These are phyloP conservation scores for Pyricularia grisea DNA, from an alignment of 2,329 filamentous ascomycete species.

Conservation along the genomic window DNA sequence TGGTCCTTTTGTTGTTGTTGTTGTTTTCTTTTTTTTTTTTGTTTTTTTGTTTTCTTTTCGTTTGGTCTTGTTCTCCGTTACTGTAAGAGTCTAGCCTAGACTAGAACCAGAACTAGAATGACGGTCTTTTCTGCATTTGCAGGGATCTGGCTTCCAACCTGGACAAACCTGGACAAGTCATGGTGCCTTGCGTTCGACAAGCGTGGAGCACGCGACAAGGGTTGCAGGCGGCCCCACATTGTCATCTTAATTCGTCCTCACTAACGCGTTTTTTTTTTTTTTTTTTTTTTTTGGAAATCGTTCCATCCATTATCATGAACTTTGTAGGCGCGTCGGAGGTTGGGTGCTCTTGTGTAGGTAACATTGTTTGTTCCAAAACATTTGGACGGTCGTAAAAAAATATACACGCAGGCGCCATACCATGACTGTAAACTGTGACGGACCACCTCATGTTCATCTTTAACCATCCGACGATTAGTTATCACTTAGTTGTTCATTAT, in stretches of 20 bases:
- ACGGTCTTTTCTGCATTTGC: background rate
- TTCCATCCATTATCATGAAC: too few species aligned
- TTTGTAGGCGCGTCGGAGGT: too few species aligned
- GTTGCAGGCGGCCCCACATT: background rate
- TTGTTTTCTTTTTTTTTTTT: too few species aligned
- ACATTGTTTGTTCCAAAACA: too few species aligned
- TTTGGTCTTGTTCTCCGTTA: background rate
- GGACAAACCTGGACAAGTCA: background rate
- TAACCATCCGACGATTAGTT: background rate
- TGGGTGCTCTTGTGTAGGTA: too few species aligned
- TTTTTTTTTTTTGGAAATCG: background rate
- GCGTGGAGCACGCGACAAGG: background rate
- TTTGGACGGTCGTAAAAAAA: too few species aligned
- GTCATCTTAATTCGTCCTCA: background rate
- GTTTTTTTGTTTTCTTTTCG: background rate
- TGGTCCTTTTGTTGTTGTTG: too few species aligned
- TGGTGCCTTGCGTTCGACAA: background rate
- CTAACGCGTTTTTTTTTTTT: too few species aligned
- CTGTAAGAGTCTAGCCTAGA: background rate
- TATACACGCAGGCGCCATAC: background rate
- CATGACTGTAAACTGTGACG: background rate
- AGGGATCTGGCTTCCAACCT: background rate
- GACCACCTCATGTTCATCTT: too few species aligned
- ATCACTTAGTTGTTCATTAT: background rate
- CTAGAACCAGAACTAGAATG: too few species aligned